These are phyloP conservation scores for Ambrosia trifida DNA, from an alignment of 129 eudicot genomes.

Conservation along the genomic window DNA sequence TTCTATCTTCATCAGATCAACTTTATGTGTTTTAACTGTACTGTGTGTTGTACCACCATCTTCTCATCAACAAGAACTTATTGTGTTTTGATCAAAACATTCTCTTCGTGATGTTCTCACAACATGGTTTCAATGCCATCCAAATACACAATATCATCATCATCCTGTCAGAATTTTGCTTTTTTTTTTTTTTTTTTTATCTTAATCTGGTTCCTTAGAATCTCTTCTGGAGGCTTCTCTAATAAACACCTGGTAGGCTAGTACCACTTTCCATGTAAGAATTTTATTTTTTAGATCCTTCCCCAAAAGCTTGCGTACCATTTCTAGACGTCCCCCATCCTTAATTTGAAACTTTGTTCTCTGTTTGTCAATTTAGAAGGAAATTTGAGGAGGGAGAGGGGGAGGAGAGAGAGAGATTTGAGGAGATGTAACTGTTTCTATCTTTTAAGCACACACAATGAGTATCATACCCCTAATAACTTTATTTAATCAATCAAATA, in stretches of 20 bases:
- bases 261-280: slow-evolving; percentile 42
- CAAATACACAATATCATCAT: slow-evolving; percentile 51
- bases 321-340: slow-evolving; percentile 45
- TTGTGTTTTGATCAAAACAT: background rate
- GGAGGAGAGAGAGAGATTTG: too few relatives aligned
- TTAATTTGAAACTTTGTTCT: slow-evolving; percentile 79
- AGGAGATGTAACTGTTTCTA: too few relatives aligned
- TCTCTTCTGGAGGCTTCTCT: slow-evolving; percentile 58
- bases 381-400: too few relatives aligned
- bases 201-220: slow-evolving; percentile 40
- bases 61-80: too few relatives aligned
- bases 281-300: slow-evolving; percentile 58
- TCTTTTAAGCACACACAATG: too few relatives aligned
- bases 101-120: slow-evolving; percentile 69
- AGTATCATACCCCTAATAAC: too few relatives aligned
- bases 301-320: slow-evolving; percentile 57
- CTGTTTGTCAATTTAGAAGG: slow-evolving; percentile 47
- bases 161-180: slow-evolving; percentile 48
- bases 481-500: too few relatives aligned
- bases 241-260: slow-evolving; percentile 48
- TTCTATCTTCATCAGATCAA: too few relatives aligned
- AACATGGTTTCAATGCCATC: slow-evolving; percentile 80
- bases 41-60: too few relatives aligned
- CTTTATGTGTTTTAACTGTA: too few relatives aligned
- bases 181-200: slow-evolving; percentile 54